A percentile compares a stretch with the other conserved stretches of the same genome.
These are phyloP conservation scores for Porodaedalea pini DNA, from an alignment of 1,284 basidiomycete genomes.

Conservation along the genomic window DNA sequence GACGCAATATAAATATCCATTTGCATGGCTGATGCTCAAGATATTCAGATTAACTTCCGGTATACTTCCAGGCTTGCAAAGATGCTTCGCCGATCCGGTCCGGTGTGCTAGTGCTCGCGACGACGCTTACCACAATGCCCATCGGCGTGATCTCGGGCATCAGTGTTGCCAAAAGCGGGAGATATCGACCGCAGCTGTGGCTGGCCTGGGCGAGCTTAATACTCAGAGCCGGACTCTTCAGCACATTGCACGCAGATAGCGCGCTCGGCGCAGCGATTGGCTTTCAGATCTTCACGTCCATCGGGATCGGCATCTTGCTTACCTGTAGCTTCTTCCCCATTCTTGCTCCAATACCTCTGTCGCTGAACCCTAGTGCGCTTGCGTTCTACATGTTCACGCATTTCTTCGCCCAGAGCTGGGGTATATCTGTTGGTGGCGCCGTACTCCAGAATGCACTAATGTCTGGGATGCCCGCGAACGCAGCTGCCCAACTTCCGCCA, in stretches of 20 bases:
- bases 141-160: slow-evolving; percentile 31
- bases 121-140: slow-evolving; percentile 31
- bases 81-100: slow-evolving; percentile 39
- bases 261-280: slow-evolving; percentile 29
- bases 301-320: slow-evolving; percentile 33
- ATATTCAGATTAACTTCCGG: slow-evolving; percentile 31
- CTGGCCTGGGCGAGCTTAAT: slow-evolving; percentile 38
- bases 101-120: slow-evolving; percentile 39
- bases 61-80: slow-evolving; percentile 47
- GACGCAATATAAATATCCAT: background rate
- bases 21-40: too few species aligned
- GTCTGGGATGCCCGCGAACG: too few species aligned
- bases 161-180: slow-evolving; percentile 28
- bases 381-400: slow-evolving; percentile 33
- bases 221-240: slow-evolving; percentile 36
- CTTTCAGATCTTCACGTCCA: slow-evolving; percentile 31
- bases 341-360: slow-evolving; percentile 34
- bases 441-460: slow-evolving; percentile 39
- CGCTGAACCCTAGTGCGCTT: slow-evolving; percentile 32
- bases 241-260: slow-evolving; percentile 34
- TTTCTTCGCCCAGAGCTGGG: slow-evolving; percentile 34
- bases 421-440: slow-evolving; percentile 35
- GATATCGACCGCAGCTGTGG: slow-evolving; percentile 37
- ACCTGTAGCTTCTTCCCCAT: slow-evolving; percentile 31
- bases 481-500: slow-evolving; percentile 33